Base-by-base conservation (phyloP, 352 stramenopile species). In the Phytophthora tentaculata region DNA sequence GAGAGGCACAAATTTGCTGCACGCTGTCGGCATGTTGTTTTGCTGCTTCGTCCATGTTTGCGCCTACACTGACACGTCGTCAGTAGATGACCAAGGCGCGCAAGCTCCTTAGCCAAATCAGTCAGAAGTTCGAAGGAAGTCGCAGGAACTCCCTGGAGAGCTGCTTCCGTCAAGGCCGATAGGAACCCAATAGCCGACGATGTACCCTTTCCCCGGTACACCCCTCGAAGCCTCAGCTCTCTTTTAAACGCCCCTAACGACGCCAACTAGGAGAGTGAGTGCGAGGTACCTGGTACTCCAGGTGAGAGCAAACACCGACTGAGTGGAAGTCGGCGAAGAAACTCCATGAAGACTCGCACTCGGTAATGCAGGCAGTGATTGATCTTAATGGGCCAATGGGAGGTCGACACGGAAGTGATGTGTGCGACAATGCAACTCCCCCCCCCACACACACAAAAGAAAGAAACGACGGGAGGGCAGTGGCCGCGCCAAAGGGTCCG, bases 1-100 rank as follows among this genome's bases (percentile, higher is more conserved):
- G 23, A 24, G 49, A 67, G 8, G n/a, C n/a, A 39, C 59, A 26
- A 67, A 60, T 2, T 41, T 66, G 58, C n/a, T 66, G 49, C 39
- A 49, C 43, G n/a, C 10, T 49, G n/a, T 39, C 6, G 32, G 19
- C 43, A 3, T 20, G 43, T 49, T 20, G 43, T 49, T n/a, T 49
- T 24, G 43, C 16, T 26, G 43, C 32, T 39, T 39, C 32, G 32
- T 39, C 10, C 10, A 39, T 14, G 32, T 1, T 16, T 39, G 32
- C 32, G 32, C 32, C 32, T 39, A 39, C 32, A n/a, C 43, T 49
- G n/a, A 28, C 43, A 24, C 43, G 43, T 49, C 19, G 43, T 49
- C 19, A 49, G 0, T 24, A 49, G 43, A 49, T 24, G 43, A 39
- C 32, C 32, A 14, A 39, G 32, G 32, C 32, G 32, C 32, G 32